Evolutionary conservation across 2,329 filamentous ascomycete genomes (phyloP).

Genomic region (Ramularia endophylla): DNA sequence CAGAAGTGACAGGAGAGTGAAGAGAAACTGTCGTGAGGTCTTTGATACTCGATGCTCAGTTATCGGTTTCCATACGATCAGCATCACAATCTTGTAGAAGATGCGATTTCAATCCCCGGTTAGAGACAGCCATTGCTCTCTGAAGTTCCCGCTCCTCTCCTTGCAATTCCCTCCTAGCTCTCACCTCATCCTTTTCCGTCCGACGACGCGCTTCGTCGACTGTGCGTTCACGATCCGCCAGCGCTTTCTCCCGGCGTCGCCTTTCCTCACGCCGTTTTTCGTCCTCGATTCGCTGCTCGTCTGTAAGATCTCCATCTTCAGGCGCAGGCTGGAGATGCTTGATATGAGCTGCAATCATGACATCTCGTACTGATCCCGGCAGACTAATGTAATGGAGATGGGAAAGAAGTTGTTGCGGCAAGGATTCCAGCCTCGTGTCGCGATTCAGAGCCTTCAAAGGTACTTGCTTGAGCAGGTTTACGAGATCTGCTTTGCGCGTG

Average conservation of each 20-base stretch:
- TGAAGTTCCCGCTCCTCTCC: conserved; percentile 20
- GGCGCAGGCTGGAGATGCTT: conserved; percentile 48
- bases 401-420: conserved; percentile 58
- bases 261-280: conserved; percentile 20
- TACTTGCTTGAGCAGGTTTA: conserved; percentile 57
- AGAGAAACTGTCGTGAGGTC: too few relatives aligned
- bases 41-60: background rate
- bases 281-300: conserved; percentile 39
- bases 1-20: too few relatives aligned
- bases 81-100: background rate
- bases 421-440: conserved; percentile 48
- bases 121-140: conserved; percentile 14
- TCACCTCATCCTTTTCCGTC: conserved; percentile 13
- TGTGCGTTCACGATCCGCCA: conserved; percentile 19
- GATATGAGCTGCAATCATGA: conserved; percentile 61
- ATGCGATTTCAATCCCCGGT: conserved; percentile 7
- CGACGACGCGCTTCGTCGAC: conserved; percentile 18
- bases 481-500: conserved; percentile 64
- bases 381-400: conserved; percentile 68
- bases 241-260: conserved; percentile 15
- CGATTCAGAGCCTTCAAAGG: conserved; percentile 56
- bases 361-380: conserved; percentile 54
- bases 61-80: background rate
- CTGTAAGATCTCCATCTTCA: conserved; percentile 43
- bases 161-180: conserved; percentile 15